Evolutionary conservation across 1,284 basidiomycete genomes (phyloP).

Genomic region (Macrocystidia cucumis): DNA sequence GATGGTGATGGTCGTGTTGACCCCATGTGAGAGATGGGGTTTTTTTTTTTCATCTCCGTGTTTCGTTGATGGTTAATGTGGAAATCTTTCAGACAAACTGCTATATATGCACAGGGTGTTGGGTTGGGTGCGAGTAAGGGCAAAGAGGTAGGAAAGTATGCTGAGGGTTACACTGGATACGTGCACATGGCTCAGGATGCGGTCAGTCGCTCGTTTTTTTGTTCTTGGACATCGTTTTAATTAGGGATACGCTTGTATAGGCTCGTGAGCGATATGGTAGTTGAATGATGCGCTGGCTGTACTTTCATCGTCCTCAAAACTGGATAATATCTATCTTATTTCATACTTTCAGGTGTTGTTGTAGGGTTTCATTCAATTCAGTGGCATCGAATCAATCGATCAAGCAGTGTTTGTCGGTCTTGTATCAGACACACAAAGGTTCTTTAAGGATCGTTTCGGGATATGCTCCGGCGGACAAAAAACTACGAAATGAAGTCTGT

Average conservation of each 20-base stretch:
- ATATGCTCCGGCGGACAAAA: background rate
- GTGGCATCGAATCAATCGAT: too few species aligned
- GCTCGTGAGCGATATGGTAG: slow-evolving; percentile 35
- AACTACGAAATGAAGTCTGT: too few species aligned
- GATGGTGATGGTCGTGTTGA: slow-evolving; percentile 79
- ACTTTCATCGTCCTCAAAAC: background rate
- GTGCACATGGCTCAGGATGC: slow-evolving; percentile 69
- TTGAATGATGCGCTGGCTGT: slow-evolving; percentile 10
- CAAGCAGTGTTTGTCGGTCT: too few species aligned
- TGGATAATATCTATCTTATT: background rate
- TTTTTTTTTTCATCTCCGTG: slow-evolving; percentile 1
- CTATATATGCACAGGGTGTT: slow-evolving; percentile 80
- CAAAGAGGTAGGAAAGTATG: slow-evolving; percentile 72
- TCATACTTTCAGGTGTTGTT: too few species aligned
- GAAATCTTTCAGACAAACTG: slow-evolving; percentile 52
- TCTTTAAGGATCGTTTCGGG: too few species aligned
- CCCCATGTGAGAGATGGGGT: slow-evolving; percentile 76
- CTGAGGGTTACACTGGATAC: slow-evolving; percentile 66
- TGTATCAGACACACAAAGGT: too few species aligned
- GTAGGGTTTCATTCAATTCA: too few species aligned
- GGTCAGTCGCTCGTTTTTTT: slow-evolving; percentile 27
- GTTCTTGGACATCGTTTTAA: slow-evolving; percentile 10
- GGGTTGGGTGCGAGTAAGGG: slow-evolving; percentile 87
- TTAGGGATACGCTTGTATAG: slow-evolving; percentile 21
- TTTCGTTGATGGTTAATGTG: slow-evolving; percentile 4